Base-by-base conservation (phyloP, 2,329 filamentous ascomycete genomes). In the Teratosphaeria destructans region DNA sequence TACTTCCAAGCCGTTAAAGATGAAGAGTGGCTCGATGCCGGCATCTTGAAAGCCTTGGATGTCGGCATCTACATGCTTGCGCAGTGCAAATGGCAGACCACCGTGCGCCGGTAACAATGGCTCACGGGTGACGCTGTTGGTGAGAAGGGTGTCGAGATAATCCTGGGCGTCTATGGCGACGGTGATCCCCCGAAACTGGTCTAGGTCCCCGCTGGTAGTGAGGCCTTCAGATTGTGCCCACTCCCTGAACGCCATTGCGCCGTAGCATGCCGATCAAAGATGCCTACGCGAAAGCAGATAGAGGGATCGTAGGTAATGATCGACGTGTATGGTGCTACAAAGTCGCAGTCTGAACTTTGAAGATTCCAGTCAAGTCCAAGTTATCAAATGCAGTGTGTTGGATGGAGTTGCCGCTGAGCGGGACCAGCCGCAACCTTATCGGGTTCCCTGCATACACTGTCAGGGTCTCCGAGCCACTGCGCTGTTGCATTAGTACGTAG, bases 111-210 rank as follows among this genome's bases (percentile, higher is more conserved):
- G 85, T 37, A 97, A 82, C 37, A 99, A 85, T 52, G 93, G 92
- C 74, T 99, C 94, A 70, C 89, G 87, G 54, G 84, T 86, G 32
- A 85, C 82, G 52, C 82, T 74, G 59, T 81, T 83, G 70, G 87
- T 84, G 68, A 96, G 84, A 65, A 95, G 83, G 61, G 86, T 85
- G 72, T 87, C 82, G 64, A 99, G 83, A 74, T 94, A 97, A 75
- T 95, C 88, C 57, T 89, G 87, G 59, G 93, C 94, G 78, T 96
- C 92, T 69, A 97, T 85, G 64, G 87, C 92, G 68, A 96, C 82
- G 58, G 86, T 82, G 61, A 84, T 84, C 71, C 86, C 87, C 70
- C 88, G 84, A 67, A 96, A 80, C 63, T 89, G 83, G 62, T 85
- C 80, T 66, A 95, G 75, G 61, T 85, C 79, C 67, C 85, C 82